phyloP scores from a whole-genome alignment of 2,329 filamentous ascomycete species.

The Fusarium gaditjirri region DNA sequence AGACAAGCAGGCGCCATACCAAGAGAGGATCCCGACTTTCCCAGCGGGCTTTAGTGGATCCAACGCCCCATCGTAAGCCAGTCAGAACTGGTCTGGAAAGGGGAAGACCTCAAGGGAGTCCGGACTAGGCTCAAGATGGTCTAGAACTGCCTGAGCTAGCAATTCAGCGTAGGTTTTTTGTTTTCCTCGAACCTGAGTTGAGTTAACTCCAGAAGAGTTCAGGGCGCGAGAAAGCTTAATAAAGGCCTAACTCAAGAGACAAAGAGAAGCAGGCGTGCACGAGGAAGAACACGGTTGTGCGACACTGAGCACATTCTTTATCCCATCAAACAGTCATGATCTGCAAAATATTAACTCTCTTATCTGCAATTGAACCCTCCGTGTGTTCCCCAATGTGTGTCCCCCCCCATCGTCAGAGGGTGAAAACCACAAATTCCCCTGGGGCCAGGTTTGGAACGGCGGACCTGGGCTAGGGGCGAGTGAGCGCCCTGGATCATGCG shows the following conservation, averaged over 20 bases:
- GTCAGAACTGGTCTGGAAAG: constrained; percentile 27
- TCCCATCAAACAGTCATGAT: not conserved
- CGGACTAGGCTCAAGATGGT: constrained; percentile 21
- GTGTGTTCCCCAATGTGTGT: not conserved
- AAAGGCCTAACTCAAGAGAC: not conserved
- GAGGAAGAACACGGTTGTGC: not conserved
- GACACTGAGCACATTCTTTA: not conserved
- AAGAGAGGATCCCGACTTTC: constrained; percentile 19
- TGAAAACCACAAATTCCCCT: constrained; percentile 10
- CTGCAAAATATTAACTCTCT: not conserved
- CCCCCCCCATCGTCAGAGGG: constrained; percentile 1
- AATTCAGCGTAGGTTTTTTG: constrained; percentile 17
- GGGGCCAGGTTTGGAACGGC: constrained; percentile 12
- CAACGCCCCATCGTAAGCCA: not conserved
- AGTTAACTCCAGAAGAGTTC: not conserved
- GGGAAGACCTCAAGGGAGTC: constrained; percentile 17
- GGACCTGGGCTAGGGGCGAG: constrained; percentile 25
- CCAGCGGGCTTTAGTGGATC: constrained; percentile 23
- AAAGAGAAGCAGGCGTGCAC: not conserved
- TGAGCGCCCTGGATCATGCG: not conserved
- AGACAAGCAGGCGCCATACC: constrained; percentile 32
- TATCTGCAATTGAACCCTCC: constrained; percentile 3
- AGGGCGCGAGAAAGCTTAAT: constrained; percentile 13
- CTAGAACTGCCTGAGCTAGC: constrained; percentile 5
- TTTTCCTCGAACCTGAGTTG: constrained; percentile 18